Percentiles rank a stretch among this genome's conserved stretches.
Evolutionary conservation across 345 rosid genomes (phyloP).

Genomic region (Microthlaspi erraticum): DNA sequence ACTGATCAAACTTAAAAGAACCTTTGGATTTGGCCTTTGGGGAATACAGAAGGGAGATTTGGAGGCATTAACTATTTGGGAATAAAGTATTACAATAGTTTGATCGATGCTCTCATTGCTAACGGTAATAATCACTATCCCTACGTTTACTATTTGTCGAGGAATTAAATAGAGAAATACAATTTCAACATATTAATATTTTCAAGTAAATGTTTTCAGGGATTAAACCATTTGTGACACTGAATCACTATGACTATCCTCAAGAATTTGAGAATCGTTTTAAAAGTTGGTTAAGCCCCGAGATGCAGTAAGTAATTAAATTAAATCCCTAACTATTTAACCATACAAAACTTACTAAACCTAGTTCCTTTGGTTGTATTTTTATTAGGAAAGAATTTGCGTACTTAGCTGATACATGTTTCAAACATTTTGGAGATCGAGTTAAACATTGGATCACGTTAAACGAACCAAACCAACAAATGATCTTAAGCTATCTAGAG

Average conservation of each 20-base stretch:
- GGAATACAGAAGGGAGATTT: slow-evolving; percentile 63
- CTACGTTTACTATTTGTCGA: background rate
- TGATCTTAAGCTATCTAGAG: slow-evolving; percentile 37
- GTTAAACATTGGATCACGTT: slow-evolving; percentile 63
- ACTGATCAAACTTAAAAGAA: too few species aligned
- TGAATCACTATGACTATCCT: slow-evolving; percentile 76
- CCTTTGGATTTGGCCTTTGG: too few species aligned
- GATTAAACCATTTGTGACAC: slow-evolving; percentile 76
- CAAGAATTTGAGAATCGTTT: slow-evolving; percentile 77
- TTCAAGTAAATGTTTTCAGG: slow-evolving; percentile 51
- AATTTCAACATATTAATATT: background rate
- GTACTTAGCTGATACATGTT: slow-evolving; percentile 58
- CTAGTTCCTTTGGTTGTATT: background rate
- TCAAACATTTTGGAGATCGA: slow-evolving; percentile 56
- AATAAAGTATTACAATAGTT: slow-evolving; percentile 59
- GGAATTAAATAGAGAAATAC: background rate
- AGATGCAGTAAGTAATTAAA: slow-evolving; percentile 52
- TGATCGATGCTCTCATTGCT: slow-evolving; percentile 59
- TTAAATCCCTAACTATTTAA: background rate
- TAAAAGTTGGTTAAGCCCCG: slow-evolving; percentile 74
- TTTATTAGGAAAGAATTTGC: slow-evolving; percentile 55
- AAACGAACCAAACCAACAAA: slow-evolving; percentile 56
- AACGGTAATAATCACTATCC: slow-evolving; percentile 45
- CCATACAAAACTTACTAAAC: background rate
- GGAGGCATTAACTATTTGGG: slow-evolving; percentile 67